phyloP scores from a whole-genome alignment of 345 rosid genomes.

The Citrus mangshanensis region DNA sequence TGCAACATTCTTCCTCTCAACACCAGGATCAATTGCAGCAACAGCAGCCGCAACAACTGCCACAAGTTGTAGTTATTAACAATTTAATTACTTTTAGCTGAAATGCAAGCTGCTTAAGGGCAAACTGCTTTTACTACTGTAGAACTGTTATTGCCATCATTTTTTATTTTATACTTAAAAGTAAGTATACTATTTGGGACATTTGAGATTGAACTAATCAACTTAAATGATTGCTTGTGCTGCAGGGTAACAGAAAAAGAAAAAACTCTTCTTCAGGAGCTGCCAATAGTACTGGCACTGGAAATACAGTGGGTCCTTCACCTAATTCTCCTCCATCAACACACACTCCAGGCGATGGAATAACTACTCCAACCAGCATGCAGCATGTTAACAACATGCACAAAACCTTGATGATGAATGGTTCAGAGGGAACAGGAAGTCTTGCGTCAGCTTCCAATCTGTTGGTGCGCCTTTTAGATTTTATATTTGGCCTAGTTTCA shows the following conservation, averaged over 20 bases:
- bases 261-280: constrained; percentile 64
- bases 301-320: constrained; percentile 57
- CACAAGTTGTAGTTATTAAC: constrained; percentile 34
- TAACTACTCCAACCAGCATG: constrained; percentile 38
- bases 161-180: constrained; percentile 2
- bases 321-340: constrained; percentile 67
- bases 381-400: constrained; percentile 37
- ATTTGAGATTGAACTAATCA: constrained; percentile 8
- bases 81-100: constrained; percentile 6
- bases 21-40: constrained; percentile 49
- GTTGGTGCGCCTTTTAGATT: constrained; percentile 35
- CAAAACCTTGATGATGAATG: constrained; percentile 42
- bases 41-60: constrained; percentile 40
- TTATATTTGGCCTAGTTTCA: not conserved
- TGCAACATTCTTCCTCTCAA: constrained; percentile 53
- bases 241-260: constrained; percentile 55
- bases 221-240: constrained; percentile 3
- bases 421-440: constrained; percentile 39
- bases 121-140: not conserved
- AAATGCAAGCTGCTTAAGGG: constrained; percentile 14
- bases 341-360: constrained; percentile 66
- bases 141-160: not conserved
- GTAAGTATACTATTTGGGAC: not conserved
- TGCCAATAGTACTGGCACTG: constrained; percentile 64
- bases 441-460: constrained; percentile 48